Evolutionary conservation across 2,329 filamentous ascomycete genomes (phyloP).

Genomic region (Beauveria sp.): DNA sequence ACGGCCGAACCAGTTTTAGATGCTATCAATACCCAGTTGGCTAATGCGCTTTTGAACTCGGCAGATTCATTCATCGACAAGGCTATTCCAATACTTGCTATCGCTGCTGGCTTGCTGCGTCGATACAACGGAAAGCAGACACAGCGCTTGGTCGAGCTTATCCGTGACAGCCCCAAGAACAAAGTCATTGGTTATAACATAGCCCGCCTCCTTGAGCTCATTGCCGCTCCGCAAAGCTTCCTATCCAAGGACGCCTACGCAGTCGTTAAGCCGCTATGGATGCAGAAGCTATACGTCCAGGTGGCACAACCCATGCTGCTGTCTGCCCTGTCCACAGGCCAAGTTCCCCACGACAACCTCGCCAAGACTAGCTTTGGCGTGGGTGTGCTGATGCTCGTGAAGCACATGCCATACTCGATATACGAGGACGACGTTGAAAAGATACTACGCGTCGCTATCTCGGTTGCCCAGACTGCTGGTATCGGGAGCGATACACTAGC

Average conservation of each 20-base stretch:
- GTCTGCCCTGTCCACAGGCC: constrained; percentile 25
- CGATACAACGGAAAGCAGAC: constrained; percentile 30
- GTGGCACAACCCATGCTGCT: constrained; percentile 38
- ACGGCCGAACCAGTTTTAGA: constrained; percentile 20
- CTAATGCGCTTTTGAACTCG: constrained; percentile 14
- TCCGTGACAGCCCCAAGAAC: constrained; percentile 28
- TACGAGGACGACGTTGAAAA: constrained; percentile 43
- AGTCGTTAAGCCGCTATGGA: constrained; percentile 37
- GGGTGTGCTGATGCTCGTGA: constrained; percentile 40
- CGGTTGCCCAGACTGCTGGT: constrained; percentile 35
- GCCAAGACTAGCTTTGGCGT: constrained; percentile 36
- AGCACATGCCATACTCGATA: constrained; percentile 41
- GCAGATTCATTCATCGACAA: constrained; percentile 17
- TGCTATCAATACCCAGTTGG: constrained; percentile 20
- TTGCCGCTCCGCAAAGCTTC: constrained; percentile 32
- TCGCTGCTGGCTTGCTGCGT: constrained; percentile 31
- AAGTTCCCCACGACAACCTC: constrained; percentile 18
- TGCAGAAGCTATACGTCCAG: constrained; percentile 42
- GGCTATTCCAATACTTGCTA: constrained; percentile 26
- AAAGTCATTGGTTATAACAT: constrained; percentile 30
- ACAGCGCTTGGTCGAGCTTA: constrained; percentile 26
- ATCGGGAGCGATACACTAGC: constrained; percentile 37
- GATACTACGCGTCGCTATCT: constrained; percentile 43
- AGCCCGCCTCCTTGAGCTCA: constrained; percentile 33
- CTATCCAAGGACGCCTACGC: constrained; percentile 36